These are phyloP conservation scores for Candida corydali DNA, from an alignment of 805 yeast species.

Conservation along the genomic window DNA sequence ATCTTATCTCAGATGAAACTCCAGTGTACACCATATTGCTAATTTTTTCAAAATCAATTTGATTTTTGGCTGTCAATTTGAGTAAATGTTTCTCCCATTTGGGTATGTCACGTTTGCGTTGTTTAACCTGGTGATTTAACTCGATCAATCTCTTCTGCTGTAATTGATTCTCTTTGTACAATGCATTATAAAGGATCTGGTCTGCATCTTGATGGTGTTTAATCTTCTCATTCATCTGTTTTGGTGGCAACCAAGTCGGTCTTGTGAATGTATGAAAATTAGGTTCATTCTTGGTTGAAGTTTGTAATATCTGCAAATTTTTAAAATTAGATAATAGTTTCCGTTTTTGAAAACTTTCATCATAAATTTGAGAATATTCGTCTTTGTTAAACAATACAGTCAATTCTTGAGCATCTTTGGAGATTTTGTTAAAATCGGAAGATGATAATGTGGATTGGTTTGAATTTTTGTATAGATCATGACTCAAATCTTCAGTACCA, in stretches of 20 bases:
- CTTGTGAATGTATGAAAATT: constrained; percentile 46
- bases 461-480: neutral
- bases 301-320: constrained; percentile 10
- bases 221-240: constrained; percentile 45
- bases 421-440: constrained; percentile 15
- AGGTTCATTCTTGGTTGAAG: neutral
- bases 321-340: constrained; percentile 19
- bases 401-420: constrained; percentile 32
- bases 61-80: constrained; percentile 7
- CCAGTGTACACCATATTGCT: constrained; percentile 7
- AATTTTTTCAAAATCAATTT: constrained; percentile 3
- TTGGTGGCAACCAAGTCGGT: constrained; percentile 66
- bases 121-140: constrained; percentile 28
- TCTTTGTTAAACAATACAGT: constrained; percentile 25
- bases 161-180: constrained; percentile 32
- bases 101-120: constrained; percentile 30
- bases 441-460: constrained; percentile 1
- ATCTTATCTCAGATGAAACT: constrained; percentile 27
- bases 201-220: constrained; percentile 56
- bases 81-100: constrained; percentile 16
- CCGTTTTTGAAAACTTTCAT: constrained; percentile 20
- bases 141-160: constrained; percentile 25
- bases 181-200: constrained; percentile 36
- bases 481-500: neutral
- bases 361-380: constrained; percentile 19